phyloP scores from a whole-genome alignment of 2,329 filamentous ascomycete species.

The Chrysoporthe austroafricana region DNA sequence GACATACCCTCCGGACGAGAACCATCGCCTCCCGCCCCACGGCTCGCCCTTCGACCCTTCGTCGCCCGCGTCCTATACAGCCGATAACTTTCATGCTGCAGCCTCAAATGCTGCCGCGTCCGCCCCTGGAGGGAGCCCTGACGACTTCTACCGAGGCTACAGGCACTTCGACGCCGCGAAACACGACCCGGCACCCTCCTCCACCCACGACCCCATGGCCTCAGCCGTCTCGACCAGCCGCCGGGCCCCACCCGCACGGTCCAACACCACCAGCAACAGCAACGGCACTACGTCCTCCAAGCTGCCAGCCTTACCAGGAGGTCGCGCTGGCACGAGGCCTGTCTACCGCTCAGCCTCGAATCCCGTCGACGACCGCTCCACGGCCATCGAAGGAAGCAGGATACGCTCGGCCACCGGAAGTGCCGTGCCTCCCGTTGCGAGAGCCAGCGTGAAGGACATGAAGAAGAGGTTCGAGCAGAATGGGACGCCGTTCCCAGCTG shows the following conservation, averaged over 20 bases:
- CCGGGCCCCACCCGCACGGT: conserved; percentile 48
- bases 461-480: conserved; percentile 77
- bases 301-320: conserved; percentile 45
- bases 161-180: conserved; percentile 43
- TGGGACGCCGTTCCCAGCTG: conserved; percentile 35
- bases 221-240: conserved; percentile 46
- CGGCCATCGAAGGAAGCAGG: conserved; percentile 37
- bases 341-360: conserved; percentile 59
- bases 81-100: conserved; percentile 43
- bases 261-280: conserved; percentile 43
- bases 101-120: conserved; percentile 42
- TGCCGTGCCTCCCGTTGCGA: conserved; percentile 37
- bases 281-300: conserved; percentile 50
- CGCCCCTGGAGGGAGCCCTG: conserved; percentile 47
- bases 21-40: conserved; percentile 4
- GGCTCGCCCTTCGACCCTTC: conserved; percentile 29
- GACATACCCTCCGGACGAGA: conserved; percentile 12
- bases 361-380: conserved; percentile 52
- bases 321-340: conserved; percentile 47
- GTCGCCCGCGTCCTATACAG: conserved; percentile 42
- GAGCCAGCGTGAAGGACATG: conserved; percentile 79
- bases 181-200: conserved; percentile 47
- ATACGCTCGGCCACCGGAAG: conserved; percentile 41
- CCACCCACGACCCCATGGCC: conserved; percentile 41
- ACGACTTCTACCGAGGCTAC: conserved; percentile 60